These are phyloP conservation scores for Paracorniculantispora psalliotae DNA, from an alignment of 2,329 filamentous ascomycete genomes.

Conservation along the genomic window DNA sequence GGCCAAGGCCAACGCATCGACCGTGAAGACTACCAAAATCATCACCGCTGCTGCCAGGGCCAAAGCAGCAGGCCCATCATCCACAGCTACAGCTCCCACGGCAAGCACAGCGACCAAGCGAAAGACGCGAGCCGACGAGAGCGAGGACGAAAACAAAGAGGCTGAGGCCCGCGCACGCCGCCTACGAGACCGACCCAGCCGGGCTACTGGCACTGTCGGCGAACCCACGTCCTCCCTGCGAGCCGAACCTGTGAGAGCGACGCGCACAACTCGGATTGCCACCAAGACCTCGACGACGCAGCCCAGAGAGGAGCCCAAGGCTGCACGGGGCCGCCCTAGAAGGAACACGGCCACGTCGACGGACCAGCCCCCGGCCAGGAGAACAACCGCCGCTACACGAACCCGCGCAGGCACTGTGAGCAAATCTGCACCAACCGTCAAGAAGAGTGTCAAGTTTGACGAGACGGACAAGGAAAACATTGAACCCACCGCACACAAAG, in stretches of 20 bases:
- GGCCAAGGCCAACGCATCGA: conserved; percentile 35
- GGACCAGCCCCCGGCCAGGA: conserved; percentile 19
- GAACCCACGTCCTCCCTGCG: conserved; percentile 10
- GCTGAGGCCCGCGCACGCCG: conserved; percentile 22
- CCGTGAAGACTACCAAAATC: conserved; percentile 38
- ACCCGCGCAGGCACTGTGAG: conserved; percentile 19
- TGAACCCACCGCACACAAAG: conserved; percentile 38
- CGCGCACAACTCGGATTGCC: conserved; percentile 22
- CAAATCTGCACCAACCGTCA: conserved; percentile 27
- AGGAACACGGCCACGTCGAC: conserved; percentile 29
- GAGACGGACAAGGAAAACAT: conserved; percentile 62
- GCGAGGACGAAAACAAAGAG: conserved; percentile 43
- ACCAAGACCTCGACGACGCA: conserved; percentile 24
- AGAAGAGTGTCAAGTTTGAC: conserved; percentile 60
- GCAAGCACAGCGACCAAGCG: conserved; percentile 36
- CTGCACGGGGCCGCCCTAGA: conserved; percentile 41
- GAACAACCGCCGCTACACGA: conserved; percentile 16
- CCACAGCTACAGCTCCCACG: conserved; percentile 27
- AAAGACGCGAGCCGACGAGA: conserved; percentile 52
- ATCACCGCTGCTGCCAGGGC: conserved; percentile 46
- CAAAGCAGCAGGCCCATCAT: conserved; percentile 31
- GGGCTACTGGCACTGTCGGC: conserved; percentile 27
- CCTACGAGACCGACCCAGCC: conserved; percentile 38
- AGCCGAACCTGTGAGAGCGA: conserved; percentile 22
- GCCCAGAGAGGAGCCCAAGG: conserved; percentile 24